Base-by-base conservation (phyloP, 2,329 filamentous ascomycete genomes). In the Plectosphaerella sp. region DNA sequence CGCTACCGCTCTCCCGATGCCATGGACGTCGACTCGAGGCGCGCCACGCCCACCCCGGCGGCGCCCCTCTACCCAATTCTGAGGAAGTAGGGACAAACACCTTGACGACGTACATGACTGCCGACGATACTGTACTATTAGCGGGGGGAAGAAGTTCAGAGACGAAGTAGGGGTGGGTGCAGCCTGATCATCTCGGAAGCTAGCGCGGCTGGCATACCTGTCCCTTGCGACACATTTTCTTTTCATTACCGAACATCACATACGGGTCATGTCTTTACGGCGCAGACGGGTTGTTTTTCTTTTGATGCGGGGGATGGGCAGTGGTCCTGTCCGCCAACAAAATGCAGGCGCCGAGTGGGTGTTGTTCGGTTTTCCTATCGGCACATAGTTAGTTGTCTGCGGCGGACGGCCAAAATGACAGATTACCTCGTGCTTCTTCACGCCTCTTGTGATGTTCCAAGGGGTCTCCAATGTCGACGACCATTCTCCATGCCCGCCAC, bases 11-110 rank as follows among this genome's bases (percentile, higher is more conserved):
- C 54, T 42, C 56, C 56, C 33, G 56, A 57, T 37, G 54, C 54
- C 10, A 57, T 57, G 54, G 54, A 57, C 47, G 52, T 57, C 10
- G 56, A 58, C 15, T 46, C 54, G 5, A 53, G 50, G 47, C 10
- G 48, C 20, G 18, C 39, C 37, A 43, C 37, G 15, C 51, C 55
- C 2, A 18, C 35, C 1, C 53, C 57, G 20, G 54, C 56, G 5
- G 56, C 56, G 36, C 57, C 55, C 37, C 63, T 74, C 14, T 74
- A 74, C 53, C 71, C 71, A 20, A 64, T 72, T 52, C 64, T 74
- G 39, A 70, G 70, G 39, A 64, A 71, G 61, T 68, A 68, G 15
- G 37, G 15, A 16, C 7, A n/a, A 18, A 18, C 41, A 36, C 5
- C 12, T 39, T 52, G 48, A 51, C 41, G 41, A 43, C 41, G 41